Percentiles rank a stretch among this genome's conserved stretches.
Evolutionary conservation across 345 rosid genomes (phyloP).

Genomic region (Gossypium herbaceum): DNA sequence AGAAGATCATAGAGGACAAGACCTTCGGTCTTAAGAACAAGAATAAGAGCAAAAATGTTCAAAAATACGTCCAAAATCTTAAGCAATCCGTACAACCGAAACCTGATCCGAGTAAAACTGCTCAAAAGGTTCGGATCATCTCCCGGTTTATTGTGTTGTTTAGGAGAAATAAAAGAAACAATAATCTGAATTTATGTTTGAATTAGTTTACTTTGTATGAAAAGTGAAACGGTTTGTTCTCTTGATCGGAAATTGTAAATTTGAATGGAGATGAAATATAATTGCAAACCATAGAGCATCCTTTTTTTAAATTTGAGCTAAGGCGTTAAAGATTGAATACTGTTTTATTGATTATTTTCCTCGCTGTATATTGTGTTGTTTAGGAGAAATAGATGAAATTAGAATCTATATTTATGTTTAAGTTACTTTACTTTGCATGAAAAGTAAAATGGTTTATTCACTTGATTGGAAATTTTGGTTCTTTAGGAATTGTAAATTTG

Average conservation of each 20-base stretch:
- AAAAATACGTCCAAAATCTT: conserved; percentile 62
- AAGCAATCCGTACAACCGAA: conserved; percentile 63
- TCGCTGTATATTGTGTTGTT: background rate
- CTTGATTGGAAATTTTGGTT: background rate
- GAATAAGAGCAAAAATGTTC: conserved; percentile 73
- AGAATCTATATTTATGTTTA: background rate
- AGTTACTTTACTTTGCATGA: background rate
- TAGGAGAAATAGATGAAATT: background rate
- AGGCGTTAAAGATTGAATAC: no score
- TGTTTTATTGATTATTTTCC: no score
- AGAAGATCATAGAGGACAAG: conserved; percentile 77
- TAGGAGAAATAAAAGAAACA: background rate
- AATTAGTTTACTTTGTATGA: background rate
- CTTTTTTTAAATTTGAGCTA: background rate
- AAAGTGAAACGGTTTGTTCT: background rate
- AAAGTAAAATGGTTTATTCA: background rate
- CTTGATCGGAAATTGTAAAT: background rate
- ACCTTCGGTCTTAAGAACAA: conserved; percentile 86
- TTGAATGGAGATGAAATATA: background rate
- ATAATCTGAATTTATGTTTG: background rate
- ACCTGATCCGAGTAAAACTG: conserved; percentile 39
- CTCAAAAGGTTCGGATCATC: conserved; percentile 42
- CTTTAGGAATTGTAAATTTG: background rate
- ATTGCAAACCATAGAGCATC: background rate
- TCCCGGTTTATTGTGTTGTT: background rate